Conservation (phyloP, 192 early-diverging fungal genomes). For the Mortierella hygrophila region DNA sequence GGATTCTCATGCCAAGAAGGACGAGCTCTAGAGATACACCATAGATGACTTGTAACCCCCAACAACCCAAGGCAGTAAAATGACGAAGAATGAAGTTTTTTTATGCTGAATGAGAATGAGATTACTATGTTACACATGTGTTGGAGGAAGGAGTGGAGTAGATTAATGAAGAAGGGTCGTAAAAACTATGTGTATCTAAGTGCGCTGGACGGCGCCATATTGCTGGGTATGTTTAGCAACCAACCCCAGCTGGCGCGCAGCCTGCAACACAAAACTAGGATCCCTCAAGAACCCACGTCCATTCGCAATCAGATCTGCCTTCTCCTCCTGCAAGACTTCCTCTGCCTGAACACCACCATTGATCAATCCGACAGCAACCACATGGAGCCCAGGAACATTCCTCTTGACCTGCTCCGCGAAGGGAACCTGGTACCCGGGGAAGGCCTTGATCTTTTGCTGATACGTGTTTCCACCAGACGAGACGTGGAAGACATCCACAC, state of each 20-base stretch:
- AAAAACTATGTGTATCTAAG: not conserved
- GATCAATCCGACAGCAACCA: slow-evolving; percentile 81
- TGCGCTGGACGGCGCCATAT: slow-evolving; percentile 49
- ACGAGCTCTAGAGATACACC: slow-evolving; percentile 17
- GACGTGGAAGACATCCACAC: slow-evolving; percentile 88
- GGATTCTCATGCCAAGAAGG: slow-evolving; percentile 21
- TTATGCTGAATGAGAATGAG: not conserved
- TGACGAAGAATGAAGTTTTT: not conserved
- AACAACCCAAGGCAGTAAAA: not conserved
- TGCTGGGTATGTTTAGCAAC: slow-evolving; percentile 71
- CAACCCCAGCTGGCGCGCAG: slow-evolving; percentile 73
- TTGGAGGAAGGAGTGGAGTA: too few species aligned
- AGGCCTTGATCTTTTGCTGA: slow-evolving; percentile 58
- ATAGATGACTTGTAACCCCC: not conserved
- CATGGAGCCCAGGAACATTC: slow-evolving; percentile 61
- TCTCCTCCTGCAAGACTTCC: slow-evolving; percentile 66
- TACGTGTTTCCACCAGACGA: slow-evolving; percentile 80
- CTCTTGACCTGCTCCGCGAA: slow-evolving; percentile 73
- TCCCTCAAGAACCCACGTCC: slow-evolving; percentile 81
- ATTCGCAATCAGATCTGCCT: slow-evolving; percentile 82
- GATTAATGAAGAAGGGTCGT: not conserved
- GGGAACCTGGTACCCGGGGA: slow-evolving; percentile 75
- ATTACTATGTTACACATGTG: not conserved
- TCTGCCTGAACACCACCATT: slow-evolving; percentile 76
- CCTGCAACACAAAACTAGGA: slow-evolving; percentile 71